Evolutionary conservation across 495 filamentous ascomycete genomes (phyloP).

Genomic region (Xylaria longipes): DNA sequence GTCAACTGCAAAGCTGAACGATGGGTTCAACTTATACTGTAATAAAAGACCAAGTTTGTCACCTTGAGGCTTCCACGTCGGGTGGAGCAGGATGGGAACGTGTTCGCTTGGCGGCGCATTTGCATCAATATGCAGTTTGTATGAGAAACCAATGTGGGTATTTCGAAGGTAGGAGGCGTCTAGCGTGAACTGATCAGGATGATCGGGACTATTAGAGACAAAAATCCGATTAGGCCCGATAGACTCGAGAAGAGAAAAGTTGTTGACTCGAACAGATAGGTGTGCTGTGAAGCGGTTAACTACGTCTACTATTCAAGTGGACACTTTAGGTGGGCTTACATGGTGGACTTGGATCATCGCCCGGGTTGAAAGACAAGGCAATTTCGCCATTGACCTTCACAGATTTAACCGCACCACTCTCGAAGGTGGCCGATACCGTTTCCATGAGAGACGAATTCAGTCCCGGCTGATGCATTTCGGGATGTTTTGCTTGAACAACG

Average conservation of each 20-base stretch:
- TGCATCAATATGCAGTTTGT: conserved; percentile 81
- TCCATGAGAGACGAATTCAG: conserved; percentile 92
- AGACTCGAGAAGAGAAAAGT: conserved; percentile 88
- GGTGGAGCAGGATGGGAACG: conserved; percentile 76
- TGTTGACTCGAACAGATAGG: conserved; percentile 83
- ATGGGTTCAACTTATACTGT: conserved; percentile 84
- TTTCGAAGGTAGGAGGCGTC: conserved; percentile 70
- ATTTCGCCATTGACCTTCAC: conserved; percentile 87
- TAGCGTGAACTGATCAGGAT: conserved; percentile 81
- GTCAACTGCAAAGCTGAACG: conserved; percentile 53
- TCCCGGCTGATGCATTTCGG: conserved; percentile 80
- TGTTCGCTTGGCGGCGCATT: conserved; percentile 60
- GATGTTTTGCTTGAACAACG: conserved; percentile 68
- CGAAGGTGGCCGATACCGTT: conserved; percentile 84
- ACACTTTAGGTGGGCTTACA: conserved; percentile 36
- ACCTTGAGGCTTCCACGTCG: conserved; percentile 83
- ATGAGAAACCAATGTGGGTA: conserved; percentile 88
- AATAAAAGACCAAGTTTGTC: conserved; percentile 83
- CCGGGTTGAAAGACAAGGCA: conserved; percentile 80
- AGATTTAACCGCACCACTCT: conserved; percentile 71
- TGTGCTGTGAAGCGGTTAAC: conserved; percentile 43
- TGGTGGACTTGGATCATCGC: conserved; percentile 50
- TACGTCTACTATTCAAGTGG: not conserved
- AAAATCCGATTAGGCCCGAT: conserved; percentile 95
- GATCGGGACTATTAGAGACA: conserved; percentile 71